Conservation (phyloP, 2,329 filamentous ascomycete genomes). For the Blumeria hordei region DNA sequence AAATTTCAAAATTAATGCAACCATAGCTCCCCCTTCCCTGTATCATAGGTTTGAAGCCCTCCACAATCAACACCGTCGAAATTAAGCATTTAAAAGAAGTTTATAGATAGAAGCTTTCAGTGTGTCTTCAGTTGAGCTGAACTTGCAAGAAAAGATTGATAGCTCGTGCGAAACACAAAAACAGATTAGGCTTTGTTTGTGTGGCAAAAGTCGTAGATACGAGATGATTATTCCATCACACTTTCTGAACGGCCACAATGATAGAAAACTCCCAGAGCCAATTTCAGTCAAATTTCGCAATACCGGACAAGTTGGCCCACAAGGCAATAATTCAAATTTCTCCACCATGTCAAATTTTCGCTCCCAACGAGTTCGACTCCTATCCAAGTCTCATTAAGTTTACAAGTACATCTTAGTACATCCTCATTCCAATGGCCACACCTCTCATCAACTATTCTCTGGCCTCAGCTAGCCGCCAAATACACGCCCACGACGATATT, state of each 20-base stretch:
- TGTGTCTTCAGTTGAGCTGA: not conserved
- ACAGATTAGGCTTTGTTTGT: not conserved
- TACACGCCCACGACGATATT: no score
- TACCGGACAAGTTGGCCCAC: no score
- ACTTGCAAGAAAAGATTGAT: not conserved
- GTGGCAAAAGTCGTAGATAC: not conserved
- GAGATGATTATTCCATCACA: not conserved
- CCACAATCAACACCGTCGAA: not conserved
- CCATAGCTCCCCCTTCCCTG: not conserved
- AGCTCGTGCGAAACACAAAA: not conserved
- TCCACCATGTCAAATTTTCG: no score
- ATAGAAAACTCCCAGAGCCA: no score
- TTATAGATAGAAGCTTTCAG: not conserved
- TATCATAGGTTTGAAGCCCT: not conserved
- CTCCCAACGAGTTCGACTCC: no score
- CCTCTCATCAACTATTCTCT: no score
- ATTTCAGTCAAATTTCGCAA: no score
- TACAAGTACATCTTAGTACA: no score
- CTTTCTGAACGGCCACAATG: not conserved
- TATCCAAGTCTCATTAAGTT: no score
- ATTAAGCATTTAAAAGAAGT: not conserved
- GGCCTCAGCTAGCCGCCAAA: no score
- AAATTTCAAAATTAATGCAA: not conserved
- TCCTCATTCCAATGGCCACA: no score
- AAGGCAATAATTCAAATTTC: no score